phyloP scores from a whole-genome alignment of 257 asterid genomes.

The Solanum rostratum region DNA sequence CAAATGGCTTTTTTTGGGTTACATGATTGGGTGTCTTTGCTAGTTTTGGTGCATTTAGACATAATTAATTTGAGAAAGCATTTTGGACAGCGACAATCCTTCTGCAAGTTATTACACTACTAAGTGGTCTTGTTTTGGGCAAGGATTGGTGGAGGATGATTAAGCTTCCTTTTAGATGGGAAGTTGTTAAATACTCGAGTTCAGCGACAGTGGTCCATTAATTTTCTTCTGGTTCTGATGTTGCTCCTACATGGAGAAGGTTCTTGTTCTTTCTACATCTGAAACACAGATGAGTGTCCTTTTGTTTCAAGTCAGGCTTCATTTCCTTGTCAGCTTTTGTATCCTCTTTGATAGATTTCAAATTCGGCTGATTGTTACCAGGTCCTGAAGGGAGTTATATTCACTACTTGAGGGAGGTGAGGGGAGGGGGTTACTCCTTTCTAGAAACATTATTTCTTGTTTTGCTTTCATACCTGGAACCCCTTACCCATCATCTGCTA shows the following conservation, averaged over 20 bases:
- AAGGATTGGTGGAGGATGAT: constrained; percentile 24
- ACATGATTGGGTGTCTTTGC: constrained; percentile 54
- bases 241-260: constrained; percentile 4
- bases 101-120: constrained; percentile 7
- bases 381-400: background rate
- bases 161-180: constrained; percentile 11
- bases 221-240: constrained; percentile 10
- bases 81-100: constrained; percentile 24
- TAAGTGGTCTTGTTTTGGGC: background rate
- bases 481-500: background rate
- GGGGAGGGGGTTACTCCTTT: background rate
- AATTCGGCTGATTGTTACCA: background rate
- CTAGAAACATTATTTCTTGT: background rate
- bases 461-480: background rate
- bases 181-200: constrained; percentile 18
- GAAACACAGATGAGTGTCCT: background rate
- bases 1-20: constrained; percentile 34
- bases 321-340: background rate
- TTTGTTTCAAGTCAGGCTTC: background rate
- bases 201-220: constrained; percentile 16
- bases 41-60: constrained; percentile 33
- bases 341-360: background rate
- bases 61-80: constrained; percentile 36
- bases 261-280: background rate
- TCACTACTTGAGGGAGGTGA: no score